Conservation (phyloP, 257 asterid species). For the Avicennia marina region DNA sequence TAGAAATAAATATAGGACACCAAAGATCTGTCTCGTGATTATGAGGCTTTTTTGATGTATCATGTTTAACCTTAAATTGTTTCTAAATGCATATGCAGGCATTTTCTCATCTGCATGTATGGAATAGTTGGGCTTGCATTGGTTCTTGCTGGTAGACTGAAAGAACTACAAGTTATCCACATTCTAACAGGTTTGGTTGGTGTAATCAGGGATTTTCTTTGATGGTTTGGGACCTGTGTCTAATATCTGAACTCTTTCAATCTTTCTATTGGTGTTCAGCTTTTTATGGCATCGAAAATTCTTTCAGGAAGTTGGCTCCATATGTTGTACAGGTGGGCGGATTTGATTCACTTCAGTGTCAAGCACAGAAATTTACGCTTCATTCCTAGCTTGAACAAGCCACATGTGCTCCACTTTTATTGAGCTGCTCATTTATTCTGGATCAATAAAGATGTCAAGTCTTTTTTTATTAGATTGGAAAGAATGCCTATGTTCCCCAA, state of each 20-base stretch:
- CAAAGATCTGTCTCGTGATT: not conserved
- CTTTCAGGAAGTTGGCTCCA: conserved; percentile 76
- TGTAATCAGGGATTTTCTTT: conserved; percentile 13
- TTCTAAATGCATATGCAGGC: conserved; percentile 58
- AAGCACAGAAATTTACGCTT: conserved; percentile 8
- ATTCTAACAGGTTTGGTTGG: conserved; percentile 70
- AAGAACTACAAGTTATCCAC: conserved; percentile 59
- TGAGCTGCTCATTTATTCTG: conserved; percentile 9
- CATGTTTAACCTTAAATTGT: conserved; percentile 1
- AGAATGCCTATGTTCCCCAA: too few species aligned
- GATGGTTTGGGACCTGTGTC: conserved; percentile 20
- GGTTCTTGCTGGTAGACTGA: conserved; percentile 84
- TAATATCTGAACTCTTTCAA: conserved; percentile 10
- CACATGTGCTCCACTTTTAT: not conserved
- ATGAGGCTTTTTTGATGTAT: not conserved
- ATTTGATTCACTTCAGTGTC: conserved; percentile 12
- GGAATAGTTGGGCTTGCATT: conserved; percentile 70
- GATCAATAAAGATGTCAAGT: not conserved
- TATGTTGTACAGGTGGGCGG: conserved; percentile 62
- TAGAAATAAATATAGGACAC: not conserved
- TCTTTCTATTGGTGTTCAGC: conserved; percentile 42
- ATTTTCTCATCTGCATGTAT: conserved; percentile 77
- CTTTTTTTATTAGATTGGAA: too few species aligned
- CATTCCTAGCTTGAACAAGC: conserved; percentile 17
- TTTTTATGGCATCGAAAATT: conserved; percentile 81